phyloP scores from a whole-genome alignment of 768 basidiomycete species.

The Cytidiella melzeri region DNA sequence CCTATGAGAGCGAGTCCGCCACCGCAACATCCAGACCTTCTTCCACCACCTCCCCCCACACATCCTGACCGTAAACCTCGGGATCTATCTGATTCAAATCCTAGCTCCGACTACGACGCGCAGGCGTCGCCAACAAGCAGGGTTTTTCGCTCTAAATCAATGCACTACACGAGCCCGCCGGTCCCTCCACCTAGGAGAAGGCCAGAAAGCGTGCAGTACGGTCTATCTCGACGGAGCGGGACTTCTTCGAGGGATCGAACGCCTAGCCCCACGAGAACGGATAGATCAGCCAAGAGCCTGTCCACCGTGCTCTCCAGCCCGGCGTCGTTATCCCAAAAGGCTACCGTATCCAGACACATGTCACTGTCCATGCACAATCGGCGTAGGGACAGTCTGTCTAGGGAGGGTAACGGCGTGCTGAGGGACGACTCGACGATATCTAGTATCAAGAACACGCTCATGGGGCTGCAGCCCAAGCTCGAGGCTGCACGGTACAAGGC shows the following conservation, averaged over 20 bases:
- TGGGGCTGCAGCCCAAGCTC: conserved; percentile 42
- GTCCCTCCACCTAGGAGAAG: conserved; percentile 42
- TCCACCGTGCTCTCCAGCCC: conserved; percentile 13
- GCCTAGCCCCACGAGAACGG: conserved; percentile 12
- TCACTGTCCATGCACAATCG: conserved; percentile 26
- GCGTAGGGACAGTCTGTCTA: conserved; percentile 3
- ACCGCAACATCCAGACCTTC: conserved; percentile 22
- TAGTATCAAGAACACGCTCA: conserved; percentile 39
- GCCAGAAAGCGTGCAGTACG: conserved; percentile 56
- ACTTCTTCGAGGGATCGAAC: background rate
- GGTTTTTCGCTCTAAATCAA: conserved; percentile 47
- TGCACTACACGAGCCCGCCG: conserved; percentile 40
- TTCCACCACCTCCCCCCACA: conserved; percentile 39
- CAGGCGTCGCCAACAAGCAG: conserved; percentile 18
- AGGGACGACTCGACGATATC: conserved; percentile 29
- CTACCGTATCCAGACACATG: conserved; percentile 30
- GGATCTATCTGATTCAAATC: background rate
- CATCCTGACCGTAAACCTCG: conserved; percentile 48
- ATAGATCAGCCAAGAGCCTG: conserved; percentile 6
- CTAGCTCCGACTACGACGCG: background rate
- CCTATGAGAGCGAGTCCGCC: conserved; percentile 13
- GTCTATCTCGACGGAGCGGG: background rate
- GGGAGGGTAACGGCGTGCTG: conserved; percentile 14
- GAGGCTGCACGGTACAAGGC: conserved; percentile 67
- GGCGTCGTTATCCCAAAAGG: conserved; percentile 13